A percentile compares a stretch with the other conserved stretches of the same genome.
These are phyloP conservation scores for Coleophoma eucalyptorum DNA, from an alignment of 2,329 filamentous ascomycete genomes.

Conservation along the genomic window DNA sequence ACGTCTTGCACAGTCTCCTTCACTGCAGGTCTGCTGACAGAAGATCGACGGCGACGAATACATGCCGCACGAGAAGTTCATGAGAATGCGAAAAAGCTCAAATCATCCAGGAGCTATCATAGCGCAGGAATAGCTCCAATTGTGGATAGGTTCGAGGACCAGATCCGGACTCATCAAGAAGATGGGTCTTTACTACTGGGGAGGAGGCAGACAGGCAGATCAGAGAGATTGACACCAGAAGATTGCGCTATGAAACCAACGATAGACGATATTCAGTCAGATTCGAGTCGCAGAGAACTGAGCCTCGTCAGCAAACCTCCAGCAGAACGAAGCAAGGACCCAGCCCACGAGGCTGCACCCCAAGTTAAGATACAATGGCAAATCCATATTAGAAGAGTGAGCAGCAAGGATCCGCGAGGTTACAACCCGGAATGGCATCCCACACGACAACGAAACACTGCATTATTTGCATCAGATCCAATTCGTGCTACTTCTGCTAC, in stretches of 20 bases:
- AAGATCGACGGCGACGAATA: slow-evolving; percentile 53
- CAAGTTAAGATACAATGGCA: neutral
- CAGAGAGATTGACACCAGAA: no score
- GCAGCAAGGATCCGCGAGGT: neutral
- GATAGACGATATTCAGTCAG: neutral
- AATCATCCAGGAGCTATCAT: slow-evolving; percentile 36
- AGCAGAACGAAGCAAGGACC: neutral
- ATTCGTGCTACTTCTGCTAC: no score
- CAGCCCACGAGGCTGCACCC: neutral
- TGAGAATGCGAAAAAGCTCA: slow-evolving; percentile 49
- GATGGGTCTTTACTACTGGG: slow-evolving; percentile 1
- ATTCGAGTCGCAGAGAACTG: neutral
- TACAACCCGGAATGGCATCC: neutral
- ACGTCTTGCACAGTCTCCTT: slow-evolving; percentile 52
- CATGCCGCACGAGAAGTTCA: slow-evolving; percentile 45
- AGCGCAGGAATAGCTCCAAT: slow-evolving; percentile 18
- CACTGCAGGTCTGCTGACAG: slow-evolving; percentile 39
- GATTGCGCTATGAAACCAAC: neutral
- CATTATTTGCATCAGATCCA: no score
- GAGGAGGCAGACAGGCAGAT: neutral
- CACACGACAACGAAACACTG: neutral
- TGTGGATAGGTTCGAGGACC: slow-evolving; percentile 18
- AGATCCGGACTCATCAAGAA: slow-evolving; percentile 11
- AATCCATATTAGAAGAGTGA: neutral
- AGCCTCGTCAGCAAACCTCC: neutral